These are phyloP conservation scores for Noccaea caerulescens DNA, from an alignment of 345 rosid genomes.

Conservation along the genomic window DNA sequence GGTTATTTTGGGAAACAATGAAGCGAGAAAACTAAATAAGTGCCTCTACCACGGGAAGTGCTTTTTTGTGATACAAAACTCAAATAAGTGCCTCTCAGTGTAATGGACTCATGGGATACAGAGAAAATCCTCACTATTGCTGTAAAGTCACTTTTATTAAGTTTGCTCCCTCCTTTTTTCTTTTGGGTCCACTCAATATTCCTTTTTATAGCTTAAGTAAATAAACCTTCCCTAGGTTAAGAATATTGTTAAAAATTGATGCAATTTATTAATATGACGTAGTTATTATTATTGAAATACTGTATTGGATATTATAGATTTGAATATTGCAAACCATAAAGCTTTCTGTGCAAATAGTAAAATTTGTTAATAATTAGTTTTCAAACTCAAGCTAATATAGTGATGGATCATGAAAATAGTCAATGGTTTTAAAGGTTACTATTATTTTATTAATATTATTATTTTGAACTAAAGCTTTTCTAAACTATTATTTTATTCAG, in stretches of 20 bases:
- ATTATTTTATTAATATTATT: too few species aligned
- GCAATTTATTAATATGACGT: neutral
- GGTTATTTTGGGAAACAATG: too few species aligned
- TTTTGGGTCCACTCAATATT: conserved; percentile 22
- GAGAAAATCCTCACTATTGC: conserved; percentile 37
- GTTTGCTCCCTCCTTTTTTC: conserved; percentile 18
- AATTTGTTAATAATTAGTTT: neutral
- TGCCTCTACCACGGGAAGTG: too few species aligned
- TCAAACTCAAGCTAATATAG: conserved; percentile 2
- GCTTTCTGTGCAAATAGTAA: neutral
- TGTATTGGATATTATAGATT: neutral
- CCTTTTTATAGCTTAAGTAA: neutral
- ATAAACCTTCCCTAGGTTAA: neutral
- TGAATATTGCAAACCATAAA: neutral
- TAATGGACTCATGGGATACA: too few species aligned
- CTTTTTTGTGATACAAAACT: too few species aligned
- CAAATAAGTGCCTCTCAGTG: too few species aligned
- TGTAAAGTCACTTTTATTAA: conserved; percentile 43
- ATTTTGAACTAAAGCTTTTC: neutral
- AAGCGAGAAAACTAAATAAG: too few species aligned
- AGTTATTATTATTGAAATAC: neutral
- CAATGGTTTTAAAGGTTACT: neutral
- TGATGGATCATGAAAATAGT: conserved; percentile 8
- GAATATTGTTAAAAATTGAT: neutral
- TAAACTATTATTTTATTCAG: neutral